These are phyloP conservation scores for Calonectria ilicicola DNA, from an alignment of 2,329 filamentous ascomycete genomes.

Conservation along the genomic window DNA sequence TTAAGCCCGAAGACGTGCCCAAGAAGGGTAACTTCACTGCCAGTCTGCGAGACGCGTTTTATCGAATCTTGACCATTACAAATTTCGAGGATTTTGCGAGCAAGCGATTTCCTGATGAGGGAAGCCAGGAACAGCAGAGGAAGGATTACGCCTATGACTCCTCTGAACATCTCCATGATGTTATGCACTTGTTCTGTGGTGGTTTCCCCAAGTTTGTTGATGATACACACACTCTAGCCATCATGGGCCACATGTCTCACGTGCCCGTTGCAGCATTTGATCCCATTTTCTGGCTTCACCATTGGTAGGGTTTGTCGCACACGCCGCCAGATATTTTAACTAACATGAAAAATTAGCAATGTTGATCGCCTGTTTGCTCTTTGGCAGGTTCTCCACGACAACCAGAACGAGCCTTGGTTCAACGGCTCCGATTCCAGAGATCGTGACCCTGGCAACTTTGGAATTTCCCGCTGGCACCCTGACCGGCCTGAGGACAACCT, in stretches of 20 bases:
- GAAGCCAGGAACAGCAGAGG: neutral
- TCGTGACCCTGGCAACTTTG: neutral
- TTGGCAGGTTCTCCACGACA: neutral
- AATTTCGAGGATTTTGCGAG: constrained; percentile 6
- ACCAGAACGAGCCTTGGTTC: neutral
- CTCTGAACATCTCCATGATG: neutral
- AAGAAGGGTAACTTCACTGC: neutral
- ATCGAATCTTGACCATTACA: neutral
- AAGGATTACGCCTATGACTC: neutral
- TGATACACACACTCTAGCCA: too few relatives aligned
- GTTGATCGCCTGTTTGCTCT: constrained; percentile 11
- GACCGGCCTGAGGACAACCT: neutral
- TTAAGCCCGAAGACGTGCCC: too few relatives aligned
- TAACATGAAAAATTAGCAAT: neutral
- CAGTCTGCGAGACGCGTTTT: constrained; percentile 7
- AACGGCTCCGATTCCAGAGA: neutral
- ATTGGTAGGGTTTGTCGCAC: neutral
- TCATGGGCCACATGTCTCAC: constrained; percentile 23
- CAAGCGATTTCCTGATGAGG: neutral
- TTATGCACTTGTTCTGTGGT: neutral
- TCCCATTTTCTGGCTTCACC: constrained; percentile 33
- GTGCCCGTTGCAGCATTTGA: constrained; percentile 25
- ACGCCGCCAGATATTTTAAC: neutral
- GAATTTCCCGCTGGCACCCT: neutral
- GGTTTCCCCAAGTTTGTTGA: neutral